phyloP scores from a whole-genome alignment of 2,329 filamentous ascomycete species.

The Cadophora sp. region DNA sequence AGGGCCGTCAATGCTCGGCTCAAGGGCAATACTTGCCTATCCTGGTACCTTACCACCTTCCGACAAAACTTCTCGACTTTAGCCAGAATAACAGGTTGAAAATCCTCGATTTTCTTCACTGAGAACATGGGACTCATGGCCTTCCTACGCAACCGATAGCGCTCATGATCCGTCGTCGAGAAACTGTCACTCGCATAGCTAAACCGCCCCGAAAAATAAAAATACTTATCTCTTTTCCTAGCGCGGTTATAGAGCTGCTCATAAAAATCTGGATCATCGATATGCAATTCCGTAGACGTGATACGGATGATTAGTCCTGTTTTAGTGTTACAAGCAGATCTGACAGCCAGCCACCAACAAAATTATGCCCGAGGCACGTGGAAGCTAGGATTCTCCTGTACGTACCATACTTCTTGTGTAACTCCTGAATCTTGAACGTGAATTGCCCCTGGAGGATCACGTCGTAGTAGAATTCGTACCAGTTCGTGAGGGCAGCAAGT shows the following conservation, averaged over 20 bases:
- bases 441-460: slow-evolving; percentile 32
- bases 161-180: slow-evolving; percentile 28
- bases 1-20: slow-evolving; percentile 20
- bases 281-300: slow-evolving; percentile 41
- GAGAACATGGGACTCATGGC: slow-evolving; percentile 34
- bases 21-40: slow-evolving; percentile 19
- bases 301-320: slow-evolving; percentile 39
- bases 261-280: slow-evolving; percentile 40
- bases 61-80: slow-evolving; percentile 30
- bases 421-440: slow-evolving; percentile 24
- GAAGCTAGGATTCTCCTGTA: neutral
- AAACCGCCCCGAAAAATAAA: slow-evolving; percentile 24
- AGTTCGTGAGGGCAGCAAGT: slow-evolving; percentile 35
- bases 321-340: slow-evolving; percentile 6
- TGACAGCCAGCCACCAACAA: slow-evolving; percentile 20
- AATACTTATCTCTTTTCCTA: slow-evolving; percentile 29
- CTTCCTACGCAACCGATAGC: slow-evolving; percentile 29
- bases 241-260: slow-evolving; percentile 35
- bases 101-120: slow-evolving; percentile 23
- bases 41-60: slow-evolving; percentile 13
- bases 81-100: slow-evolving; percentile 27
- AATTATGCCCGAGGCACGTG: neutral
- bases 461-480: slow-evolving; percentile 42
- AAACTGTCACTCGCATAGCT: slow-evolving; percentile 26
- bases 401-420: slow-evolving; percentile 34